Conservation (phyloP, 2,329 filamentous ascomycete genomes). For the Aurifilum marmelostoma region DNA sequence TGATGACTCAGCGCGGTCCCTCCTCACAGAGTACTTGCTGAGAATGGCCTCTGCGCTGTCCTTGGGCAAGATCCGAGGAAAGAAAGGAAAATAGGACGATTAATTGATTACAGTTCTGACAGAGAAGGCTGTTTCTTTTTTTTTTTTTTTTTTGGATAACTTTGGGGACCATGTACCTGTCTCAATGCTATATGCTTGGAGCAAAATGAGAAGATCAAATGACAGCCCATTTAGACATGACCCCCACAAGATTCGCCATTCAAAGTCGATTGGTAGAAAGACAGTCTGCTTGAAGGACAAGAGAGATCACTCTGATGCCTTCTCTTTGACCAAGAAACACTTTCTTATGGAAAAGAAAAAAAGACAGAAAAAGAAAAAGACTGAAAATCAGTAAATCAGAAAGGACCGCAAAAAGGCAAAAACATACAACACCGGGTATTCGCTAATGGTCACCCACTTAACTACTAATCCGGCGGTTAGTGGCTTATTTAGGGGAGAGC, state of each 20-base stretch:
- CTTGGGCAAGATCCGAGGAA: neutral
- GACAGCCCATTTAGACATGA: neutral
- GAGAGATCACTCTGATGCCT: too few relatives aligned
- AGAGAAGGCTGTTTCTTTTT: neutral
- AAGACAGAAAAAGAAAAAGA: neutral
- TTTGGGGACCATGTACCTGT: neutral
- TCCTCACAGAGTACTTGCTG: too few relatives aligned
- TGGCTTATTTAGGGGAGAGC: constrained; percentile 8
- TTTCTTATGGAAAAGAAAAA: neutral
- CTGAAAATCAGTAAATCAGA: too few relatives aligned
- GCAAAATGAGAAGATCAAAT: neutral
- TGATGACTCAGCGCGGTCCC: neutral
- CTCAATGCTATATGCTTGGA: neutral
- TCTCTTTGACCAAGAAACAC: too few relatives aligned
- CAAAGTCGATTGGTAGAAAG: too few relatives aligned
- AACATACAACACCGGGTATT: constrained; percentile 10
- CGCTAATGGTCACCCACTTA: constrained; percentile 10
- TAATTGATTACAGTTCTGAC: neutral
- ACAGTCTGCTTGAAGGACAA: too few relatives aligned
- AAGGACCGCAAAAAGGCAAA: too few relatives aligned
- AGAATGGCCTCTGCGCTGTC: neutral
- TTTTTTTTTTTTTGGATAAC: neutral
- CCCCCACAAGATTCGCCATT: too few relatives aligned
- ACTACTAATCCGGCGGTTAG: constrained; percentile 7
- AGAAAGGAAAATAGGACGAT: neutral